A percentile compares a stretch with the other conserved stretches of the same genome.
Conservation (phyloP, 306 rosid genomes). For the Prunus davidiana region DNA sequence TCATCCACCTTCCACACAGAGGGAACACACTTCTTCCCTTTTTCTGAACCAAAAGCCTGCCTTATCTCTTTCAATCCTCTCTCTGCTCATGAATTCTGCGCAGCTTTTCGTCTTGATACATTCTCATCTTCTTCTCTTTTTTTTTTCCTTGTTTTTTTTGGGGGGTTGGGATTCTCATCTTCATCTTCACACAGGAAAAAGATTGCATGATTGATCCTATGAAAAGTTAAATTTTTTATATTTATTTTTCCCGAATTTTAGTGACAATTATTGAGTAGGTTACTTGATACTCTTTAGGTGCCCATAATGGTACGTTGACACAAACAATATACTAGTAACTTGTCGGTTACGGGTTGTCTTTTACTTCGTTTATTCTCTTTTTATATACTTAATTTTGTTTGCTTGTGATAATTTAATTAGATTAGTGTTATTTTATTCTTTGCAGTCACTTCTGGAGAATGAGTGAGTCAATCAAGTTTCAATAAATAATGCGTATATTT, state of each 20-base stretch:
- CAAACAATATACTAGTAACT: not conserved
- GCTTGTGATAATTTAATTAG: not conserved
- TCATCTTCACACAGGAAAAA: not conserved
- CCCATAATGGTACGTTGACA: not conserved
- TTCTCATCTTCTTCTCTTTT: not conserved
- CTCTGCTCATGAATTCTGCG: slow-evolving; percentile 20
- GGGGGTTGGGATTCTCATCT: not conserved
- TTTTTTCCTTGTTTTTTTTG: rapidly evolving
- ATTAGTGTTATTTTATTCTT: not conserved
- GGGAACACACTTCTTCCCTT: not conserved
- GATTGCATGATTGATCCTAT: slow-evolving; percentile 14
- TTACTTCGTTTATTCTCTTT: not conserved
- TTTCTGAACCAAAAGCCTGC: not conserved
- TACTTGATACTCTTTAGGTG: not conserved
- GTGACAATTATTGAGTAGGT: slow-evolving; percentile 15
- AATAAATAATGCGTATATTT: not conserved
- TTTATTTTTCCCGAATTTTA: not conserved
- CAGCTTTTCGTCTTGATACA: slow-evolving; percentile 39
- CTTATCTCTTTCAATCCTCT: not conserved
- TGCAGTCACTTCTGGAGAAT: not conserved
- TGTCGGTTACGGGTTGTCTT: not conserved
- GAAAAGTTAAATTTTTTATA: not conserved
- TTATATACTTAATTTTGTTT: not conserved
- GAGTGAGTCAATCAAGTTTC: not conserved
- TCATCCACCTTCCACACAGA: not conserved